Evolutionary conservation across 2,329 filamentous ascomycete species (phyloP).

Genomic region (Pseudogymnoascus sp.): DNA sequence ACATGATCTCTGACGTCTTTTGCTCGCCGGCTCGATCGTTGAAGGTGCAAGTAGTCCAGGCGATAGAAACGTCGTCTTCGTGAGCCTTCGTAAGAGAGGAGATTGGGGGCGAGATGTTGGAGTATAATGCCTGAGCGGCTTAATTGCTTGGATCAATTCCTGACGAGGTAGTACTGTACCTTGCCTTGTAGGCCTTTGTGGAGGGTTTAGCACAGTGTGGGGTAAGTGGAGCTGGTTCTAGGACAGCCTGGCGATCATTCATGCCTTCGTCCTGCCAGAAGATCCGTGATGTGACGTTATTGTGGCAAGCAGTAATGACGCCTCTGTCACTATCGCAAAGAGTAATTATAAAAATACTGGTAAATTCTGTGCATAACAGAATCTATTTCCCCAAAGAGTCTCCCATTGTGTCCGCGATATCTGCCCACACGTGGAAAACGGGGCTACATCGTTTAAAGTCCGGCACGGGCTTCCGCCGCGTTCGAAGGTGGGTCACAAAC

Average conservation of each 20-base stretch:
- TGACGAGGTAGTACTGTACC: background rate
- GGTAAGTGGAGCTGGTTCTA: slow-evolving; percentile 6
- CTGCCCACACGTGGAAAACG: slow-evolving; percentile 4
- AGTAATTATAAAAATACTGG: background rate
- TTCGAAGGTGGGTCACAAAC: slow-evolving; percentile 3
- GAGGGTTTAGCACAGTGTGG: slow-evolving; percentile 9
- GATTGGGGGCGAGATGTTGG: background rate
- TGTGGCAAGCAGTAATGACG: background rate
- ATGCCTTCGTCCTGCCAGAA: background rate
- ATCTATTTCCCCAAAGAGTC: background rate
- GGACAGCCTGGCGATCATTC: slow-evolving; percentile 1
- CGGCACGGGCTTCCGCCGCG: background rate
- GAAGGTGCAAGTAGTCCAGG: background rate
- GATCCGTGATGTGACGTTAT: background rate
- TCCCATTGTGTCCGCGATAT: background rate
- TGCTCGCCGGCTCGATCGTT: background rate
- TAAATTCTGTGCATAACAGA: background rate
- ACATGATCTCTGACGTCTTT: slow-evolving; percentile 1
- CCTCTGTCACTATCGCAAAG: background rate
- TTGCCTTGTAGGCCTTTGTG: slow-evolving; percentile 1
- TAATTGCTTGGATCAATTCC: slow-evolving; percentile 9
- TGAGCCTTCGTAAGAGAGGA: background rate
- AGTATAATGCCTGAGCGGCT: slow-evolving; percentile 4
- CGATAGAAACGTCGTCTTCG: background rate
- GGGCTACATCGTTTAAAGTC: slow-evolving; percentile 4